Evolutionary conservation across 257 asterid genomes (phyloP), one percentile per base, ranked within the genome.

Genomic region (Fraxinus quadrangulata): DNA sequence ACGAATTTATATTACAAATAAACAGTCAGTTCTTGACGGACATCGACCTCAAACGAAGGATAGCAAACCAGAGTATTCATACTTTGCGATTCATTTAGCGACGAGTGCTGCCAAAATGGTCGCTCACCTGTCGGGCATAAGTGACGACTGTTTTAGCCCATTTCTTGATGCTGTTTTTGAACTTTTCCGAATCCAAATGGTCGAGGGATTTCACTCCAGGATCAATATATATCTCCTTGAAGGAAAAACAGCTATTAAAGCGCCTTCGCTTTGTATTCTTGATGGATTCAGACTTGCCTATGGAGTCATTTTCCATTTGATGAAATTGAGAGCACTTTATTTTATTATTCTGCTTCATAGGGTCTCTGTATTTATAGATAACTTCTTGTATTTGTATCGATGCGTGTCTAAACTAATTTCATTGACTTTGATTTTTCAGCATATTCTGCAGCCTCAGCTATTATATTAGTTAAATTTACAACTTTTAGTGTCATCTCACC

Each of bases 121-220:
- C 87, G 81, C 96, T 92, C 40, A 90, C 85, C 75, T 94, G 97
- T 4, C 97, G 87, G 34, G 97, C 97, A 63, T 91, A 92, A 42
- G 74, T 37, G 36, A 75, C 96, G 0, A 94, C 97, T 24, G 81
- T 86, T 78, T 91, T 90, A 21, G 98, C 98, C 97, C 98, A 94
- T 92, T 77, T 90, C 87, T 70, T 87, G 90, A 94, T 92, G 54
- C 82, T 92, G 4, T 85, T 86, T 80, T 92, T 94, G 77, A 94
- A 78, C 87, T 91, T 88, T 49, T 84, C 81, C 3, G 98, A 92
- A 79, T 94, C 95, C 81, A 92, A 73, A 19, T 91, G 94, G 83
- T 92, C 89, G 77, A 94, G 86, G 33, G 97, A 85, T 61, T 83
- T 92, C 77, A 86, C 87, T 7, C 86, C 80, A 1, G 97, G 96